Percentiles rank a stretch among this genome's conserved stretches.
Evolutionary conservation across 345 rosid species (phyloP).

Genomic region (Noccaea bulbosa): DNA sequence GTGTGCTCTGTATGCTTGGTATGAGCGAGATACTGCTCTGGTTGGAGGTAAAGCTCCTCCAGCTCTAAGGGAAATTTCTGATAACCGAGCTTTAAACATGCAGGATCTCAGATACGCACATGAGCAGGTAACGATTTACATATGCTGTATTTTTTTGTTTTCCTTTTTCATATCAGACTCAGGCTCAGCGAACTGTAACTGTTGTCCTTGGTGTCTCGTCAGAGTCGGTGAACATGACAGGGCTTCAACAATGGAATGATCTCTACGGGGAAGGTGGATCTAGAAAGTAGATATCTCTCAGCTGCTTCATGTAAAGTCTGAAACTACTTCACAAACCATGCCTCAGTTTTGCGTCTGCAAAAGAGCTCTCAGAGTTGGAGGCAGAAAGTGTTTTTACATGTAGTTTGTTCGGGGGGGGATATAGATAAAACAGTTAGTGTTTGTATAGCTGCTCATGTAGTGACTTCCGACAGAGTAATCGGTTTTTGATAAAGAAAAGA

Average conservation of each 20-base stretch:
- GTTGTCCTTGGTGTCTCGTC: constrained; percentile 52
- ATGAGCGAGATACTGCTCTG: constrained; percentile 73
- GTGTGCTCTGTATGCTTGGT: constrained; percentile 10
- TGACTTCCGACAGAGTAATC: not conserved
- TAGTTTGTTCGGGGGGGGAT: not conserved
- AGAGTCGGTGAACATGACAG: constrained; percentile 78
- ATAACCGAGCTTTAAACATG: constrained; percentile 76
- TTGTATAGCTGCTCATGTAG: not conserved
- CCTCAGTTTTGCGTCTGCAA: not conserved
- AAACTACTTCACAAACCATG: constrained; percentile 11
- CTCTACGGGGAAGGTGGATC: constrained; percentile 92
- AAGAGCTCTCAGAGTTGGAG: not conserved
- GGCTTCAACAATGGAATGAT: constrained; percentile 87
- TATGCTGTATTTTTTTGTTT: not conserved
- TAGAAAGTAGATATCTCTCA: constrained; percentile 71
- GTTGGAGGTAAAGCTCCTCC: constrained; percentile 81
- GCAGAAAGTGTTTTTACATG: constrained; percentile 9
- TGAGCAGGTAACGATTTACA: constrained; percentile 60
- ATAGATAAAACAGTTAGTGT: not conserved
- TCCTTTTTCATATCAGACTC: not conserved
- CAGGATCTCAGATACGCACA: constrained; percentile 81
- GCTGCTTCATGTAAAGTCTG: constrained; percentile 72
- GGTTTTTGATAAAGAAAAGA: not conserved
- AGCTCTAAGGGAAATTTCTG: constrained; percentile 65
- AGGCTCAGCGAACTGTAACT: not conserved